A percentile compares a stretch with the other conserved stretches of the same genome.
phyloP scores from a whole-genome alignment of 2,329 filamentous ascomycete genomes.

The Paradendryphiella salina region DNA sequence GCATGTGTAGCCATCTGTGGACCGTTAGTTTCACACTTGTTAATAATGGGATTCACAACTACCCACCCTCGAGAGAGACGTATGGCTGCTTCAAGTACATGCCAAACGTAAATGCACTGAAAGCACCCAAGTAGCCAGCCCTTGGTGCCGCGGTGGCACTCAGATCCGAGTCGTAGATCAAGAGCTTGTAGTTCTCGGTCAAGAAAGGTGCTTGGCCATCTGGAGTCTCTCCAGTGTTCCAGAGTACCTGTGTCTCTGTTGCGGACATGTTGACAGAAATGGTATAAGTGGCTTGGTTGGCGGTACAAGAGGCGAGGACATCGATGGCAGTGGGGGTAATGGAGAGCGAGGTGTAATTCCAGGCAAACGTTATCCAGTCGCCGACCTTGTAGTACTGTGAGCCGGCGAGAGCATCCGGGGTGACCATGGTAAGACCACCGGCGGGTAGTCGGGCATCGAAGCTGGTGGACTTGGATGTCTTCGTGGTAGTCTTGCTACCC shows the following conservation, averaged over 20 bases:
- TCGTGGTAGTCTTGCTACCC: constrained; percentile 25
- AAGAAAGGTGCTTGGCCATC: constrained; percentile 53
- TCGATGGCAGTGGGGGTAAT: constrained; percentile 63
- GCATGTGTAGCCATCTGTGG: constrained; percentile 55
- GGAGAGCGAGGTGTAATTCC: constrained; percentile 69
- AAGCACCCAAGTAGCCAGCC: constrained; percentile 60
- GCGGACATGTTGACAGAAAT: constrained; percentile 63
- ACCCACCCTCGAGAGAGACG: constrained; percentile 55
- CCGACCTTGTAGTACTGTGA: constrained; percentile 67
- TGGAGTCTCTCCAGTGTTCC: constrained; percentile 58
- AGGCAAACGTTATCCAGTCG: constrained; percentile 64
- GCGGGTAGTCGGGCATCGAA: constrained; percentile 59
- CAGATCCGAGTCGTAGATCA: constrained; percentile 63
- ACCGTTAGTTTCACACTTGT: constrained; percentile 9
- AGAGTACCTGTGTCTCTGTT: constrained; percentile 57
- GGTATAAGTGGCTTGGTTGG: constrained; percentile 64
- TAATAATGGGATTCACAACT: not conserved
- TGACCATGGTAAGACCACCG: constrained; percentile 65
- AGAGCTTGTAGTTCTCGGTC: constrained; percentile 64
- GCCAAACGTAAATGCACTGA: constrained; percentile 60
- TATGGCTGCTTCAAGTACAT: constrained; percentile 63
- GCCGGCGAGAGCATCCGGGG: constrained; percentile 55
- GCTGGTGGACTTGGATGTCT: constrained; percentile 33
- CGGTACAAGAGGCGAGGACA: constrained; percentile 63
- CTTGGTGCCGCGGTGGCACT: constrained; percentile 56